Percentiles rank a stretch among this genome's conserved stretches.
Evolutionary conservation across 2,329 filamentous ascomycete species (phyloP).

Genomic region (Calonectria henricotiae): DNA sequence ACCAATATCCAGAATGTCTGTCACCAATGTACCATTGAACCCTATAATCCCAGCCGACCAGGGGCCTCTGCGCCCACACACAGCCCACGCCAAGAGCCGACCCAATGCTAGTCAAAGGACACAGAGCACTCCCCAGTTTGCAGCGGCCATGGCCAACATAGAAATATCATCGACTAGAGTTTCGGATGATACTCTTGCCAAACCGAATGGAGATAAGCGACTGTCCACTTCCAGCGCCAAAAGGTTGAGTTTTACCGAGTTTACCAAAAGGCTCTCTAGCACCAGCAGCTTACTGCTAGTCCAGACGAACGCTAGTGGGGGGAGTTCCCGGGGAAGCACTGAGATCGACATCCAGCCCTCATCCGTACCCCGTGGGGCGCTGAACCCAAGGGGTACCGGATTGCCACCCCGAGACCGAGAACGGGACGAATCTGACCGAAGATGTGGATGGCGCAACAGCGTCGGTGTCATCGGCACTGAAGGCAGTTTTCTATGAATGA

Average conservation of each 20-base stretch:
- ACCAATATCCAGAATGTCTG: conserved; percentile 56
- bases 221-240: conserved; percentile 71
- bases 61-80: conserved; percentile 66
- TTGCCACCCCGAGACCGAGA: conserved; percentile 57
- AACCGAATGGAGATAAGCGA: conserved; percentile 63
- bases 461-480: conserved; percentile 71
- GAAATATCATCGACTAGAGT: conserved; percentile 51
- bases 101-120: conserved; percentile 64
- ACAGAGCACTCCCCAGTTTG: conserved; percentile 67
- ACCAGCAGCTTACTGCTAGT: conserved; percentile 74
- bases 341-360: conserved; percentile 63
- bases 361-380: conserved; percentile 58
- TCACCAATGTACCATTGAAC: conserved; percentile 57
- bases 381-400: conserved; percentile 62
- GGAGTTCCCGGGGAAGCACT: conserved; percentile 66
- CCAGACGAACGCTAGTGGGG: conserved; percentile 70
- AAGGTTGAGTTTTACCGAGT: conserved; percentile 75
- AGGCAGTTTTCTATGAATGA: conserved; percentile 69
- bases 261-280: conserved; percentile 74
- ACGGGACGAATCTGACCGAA: conserved; percentile 60
- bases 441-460: conserved; percentile 72
- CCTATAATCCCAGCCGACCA: conserved; percentile 41
- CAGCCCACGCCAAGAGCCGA: conserved; percentile 67
- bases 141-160: conserved; percentile 49
- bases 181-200: conserved; percentile 56